Conservation (phyloP, 345 rosid species). For the Aegle marmelos region DNA sequence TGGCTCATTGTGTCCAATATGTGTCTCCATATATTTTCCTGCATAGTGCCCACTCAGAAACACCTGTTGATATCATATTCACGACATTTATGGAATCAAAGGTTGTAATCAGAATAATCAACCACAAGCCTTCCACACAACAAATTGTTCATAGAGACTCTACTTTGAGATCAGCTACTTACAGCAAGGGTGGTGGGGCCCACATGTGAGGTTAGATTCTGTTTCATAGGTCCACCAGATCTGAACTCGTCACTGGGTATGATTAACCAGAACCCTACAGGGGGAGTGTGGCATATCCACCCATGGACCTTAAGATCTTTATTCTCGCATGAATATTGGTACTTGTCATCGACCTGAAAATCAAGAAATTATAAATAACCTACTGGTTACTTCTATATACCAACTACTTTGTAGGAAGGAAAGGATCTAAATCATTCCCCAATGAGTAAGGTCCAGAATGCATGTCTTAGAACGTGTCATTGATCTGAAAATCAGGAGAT, state of each 20-base stretch:
- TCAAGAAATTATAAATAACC: slow-evolving; percentile 7
- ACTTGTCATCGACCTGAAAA: slow-evolving; percentile 91
- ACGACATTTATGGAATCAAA: slow-evolving; percentile 8
- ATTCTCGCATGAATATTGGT: slow-evolving; percentile 89
- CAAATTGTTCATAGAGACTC: not conserved
- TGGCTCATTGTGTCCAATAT: slow-evolving; percentile 53
- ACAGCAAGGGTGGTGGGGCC: slow-evolving; percentile 92
- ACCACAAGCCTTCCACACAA: not conserved
- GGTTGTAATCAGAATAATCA: not conserved
- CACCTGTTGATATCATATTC: slow-evolving; percentile 47
- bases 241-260: slow-evolving; percentile 92
- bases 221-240: slow-evolving; percentile 92
- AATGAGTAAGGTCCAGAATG: slow-evolving; percentile 5
- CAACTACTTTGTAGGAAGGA: not conserved
- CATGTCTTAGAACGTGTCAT: slow-evolving; percentile 46
- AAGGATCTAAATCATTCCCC: not conserved
- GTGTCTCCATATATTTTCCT: slow-evolving; percentile 64
- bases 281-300: slow-evolving; percentile 78
- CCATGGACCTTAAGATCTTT: slow-evolving; percentile 84
- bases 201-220: slow-evolving; percentile 90
- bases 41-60: slow-evolving; percentile 85
- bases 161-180: slow-evolving; percentile 27
- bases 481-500: slow-evolving; percentile 53
- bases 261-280: slow-evolving; percentile 96
- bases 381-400: not conserved